A percentile compares a stretch with the other conserved stretches of the same genome.
Evolutionary conservation across 2,329 filamentous ascomycete genomes (phyloP).

Genomic region (Aspergillus sp.): DNA sequence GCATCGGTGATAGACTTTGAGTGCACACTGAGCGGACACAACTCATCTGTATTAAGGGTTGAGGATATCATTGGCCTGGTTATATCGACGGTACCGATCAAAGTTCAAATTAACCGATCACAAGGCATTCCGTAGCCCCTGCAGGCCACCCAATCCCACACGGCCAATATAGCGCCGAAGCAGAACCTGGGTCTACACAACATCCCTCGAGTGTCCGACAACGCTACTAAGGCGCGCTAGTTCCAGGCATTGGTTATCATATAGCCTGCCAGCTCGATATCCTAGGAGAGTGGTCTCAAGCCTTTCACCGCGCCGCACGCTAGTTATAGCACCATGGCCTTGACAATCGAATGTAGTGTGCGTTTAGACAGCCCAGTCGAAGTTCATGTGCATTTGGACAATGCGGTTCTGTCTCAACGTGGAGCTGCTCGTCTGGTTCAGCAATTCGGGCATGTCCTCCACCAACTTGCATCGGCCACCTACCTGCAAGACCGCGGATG

Average conservation of each 20-base stretch:
- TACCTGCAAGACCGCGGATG: neutral
- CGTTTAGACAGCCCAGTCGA: slow-evolving; percentile 2
- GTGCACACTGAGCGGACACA: slow-evolving; percentile 37
- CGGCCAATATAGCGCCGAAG: slow-evolving; percentile 47
- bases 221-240: slow-evolving; percentile 28
- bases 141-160: slow-evolving; percentile 45
- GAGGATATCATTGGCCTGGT: slow-evolving; percentile 39
- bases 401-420: slow-evolving; percentile 1
- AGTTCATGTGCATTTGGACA: slow-evolving; percentile 9
- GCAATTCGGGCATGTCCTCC: slow-evolving; percentile 9
- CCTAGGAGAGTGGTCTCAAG: slow-evolving; percentile 4
- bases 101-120: slow-evolving; percentile 21
- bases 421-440: slow-evolving; percentile 5
- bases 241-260: slow-evolving; percentile 35
- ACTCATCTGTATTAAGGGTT: slow-evolving; percentile 30
- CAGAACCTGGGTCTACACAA: slow-evolving; percentile 48
- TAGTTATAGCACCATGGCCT: slow-evolving; percentile 7
- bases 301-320: slow-evolving; percentile 6
- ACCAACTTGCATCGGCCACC: slow-evolving; percentile 5
- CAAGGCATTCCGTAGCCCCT: slow-evolving; percentile 42
- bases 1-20: slow-evolving; percentile 33
- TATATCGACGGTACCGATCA: slow-evolving; percentile 37
- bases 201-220: slow-evolving; percentile 42
- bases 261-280: slow-evolving; percentile 12
- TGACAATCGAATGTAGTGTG: slow-evolving; percentile 8